Evolutionary conservation across 257 asterid species (phyloP).

Genomic region (Solanum appendiculatum): DNA sequence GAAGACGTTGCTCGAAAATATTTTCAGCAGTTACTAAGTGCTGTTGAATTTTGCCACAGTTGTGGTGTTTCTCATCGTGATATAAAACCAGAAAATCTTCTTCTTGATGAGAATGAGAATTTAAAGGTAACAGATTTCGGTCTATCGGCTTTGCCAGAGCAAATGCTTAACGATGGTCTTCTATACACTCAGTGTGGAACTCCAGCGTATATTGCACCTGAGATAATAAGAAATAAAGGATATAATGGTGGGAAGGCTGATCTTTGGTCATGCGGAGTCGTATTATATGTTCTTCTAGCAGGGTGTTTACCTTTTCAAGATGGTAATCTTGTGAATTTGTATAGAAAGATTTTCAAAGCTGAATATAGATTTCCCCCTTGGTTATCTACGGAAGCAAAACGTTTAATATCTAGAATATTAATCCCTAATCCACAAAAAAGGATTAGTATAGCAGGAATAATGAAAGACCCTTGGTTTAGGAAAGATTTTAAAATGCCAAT

Average conservation of each 20-base stretch:
- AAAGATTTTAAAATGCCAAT: slow-evolving; percentile 16
- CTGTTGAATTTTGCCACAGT: slow-evolving; percentile 30
- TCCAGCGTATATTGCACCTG: slow-evolving; percentile 36
- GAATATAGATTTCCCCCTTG: slow-evolving; percentile 22
- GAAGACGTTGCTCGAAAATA: slow-evolving; percentile 27
- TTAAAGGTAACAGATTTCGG: slow-evolving; percentile 36
- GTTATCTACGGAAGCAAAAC: slow-evolving; percentile 25
- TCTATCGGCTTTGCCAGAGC: slow-evolving; percentile 23
- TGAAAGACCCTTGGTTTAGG: slow-evolving; percentile 23
- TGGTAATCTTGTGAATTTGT: slow-evolving; percentile 18
- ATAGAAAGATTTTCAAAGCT: slow-evolving; percentile 8
- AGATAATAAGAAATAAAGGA: slow-evolving; percentile 24
- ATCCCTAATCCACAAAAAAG: slow-evolving; percentile 22
- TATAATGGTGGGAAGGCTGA: slow-evolving; percentile 30
- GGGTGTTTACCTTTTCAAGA: slow-evolving; percentile 32
- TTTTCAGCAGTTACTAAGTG: slow-evolving; percentile 31
- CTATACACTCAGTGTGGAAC: slow-evolving; percentile 42
- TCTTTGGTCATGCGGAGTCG: slow-evolving; percentile 35
- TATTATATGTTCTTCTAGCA: slow-evolving; percentile 33
- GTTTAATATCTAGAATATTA: slow-evolving; percentile 19
- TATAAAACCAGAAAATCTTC: slow-evolving; percentile 39
- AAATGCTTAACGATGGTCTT: slow-evolving; percentile 12
- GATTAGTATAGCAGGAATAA: slow-evolving; percentile 20
- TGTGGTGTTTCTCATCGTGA: slow-evolving; percentile 37
- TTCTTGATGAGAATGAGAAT: slow-evolving; percentile 21